Conservation (phyloP, 2,329 filamentous ascomycete genomes). For the Hypoxylon sp. region DNA sequence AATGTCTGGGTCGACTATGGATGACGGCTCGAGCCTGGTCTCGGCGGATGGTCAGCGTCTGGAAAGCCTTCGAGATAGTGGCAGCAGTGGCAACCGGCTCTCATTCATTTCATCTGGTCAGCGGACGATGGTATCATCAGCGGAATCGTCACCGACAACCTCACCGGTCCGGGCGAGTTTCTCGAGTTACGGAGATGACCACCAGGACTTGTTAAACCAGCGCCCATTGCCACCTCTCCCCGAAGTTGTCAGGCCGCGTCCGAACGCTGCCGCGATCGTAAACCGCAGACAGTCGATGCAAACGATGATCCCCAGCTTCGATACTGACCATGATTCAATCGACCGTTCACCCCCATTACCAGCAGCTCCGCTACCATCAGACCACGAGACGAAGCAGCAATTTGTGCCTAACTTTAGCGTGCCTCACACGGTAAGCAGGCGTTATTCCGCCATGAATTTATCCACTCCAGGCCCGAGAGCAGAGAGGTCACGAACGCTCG, state of each 20-base stretch:
- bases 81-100: constrained; percentile 62
- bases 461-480: constrained; percentile 32
- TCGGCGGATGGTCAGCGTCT: constrained; percentile 70
- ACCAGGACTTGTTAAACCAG: constrained; percentile 42
- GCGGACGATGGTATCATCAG: constrained; percentile 69
- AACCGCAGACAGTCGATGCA: constrained; percentile 66
- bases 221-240: constrained; percentile 37
- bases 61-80: constrained; percentile 67
- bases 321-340: constrained; percentile 51
- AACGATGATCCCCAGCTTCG: constrained; percentile 58
- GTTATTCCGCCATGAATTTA: constrained; percentile 58
- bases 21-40: constrained; percentile 67
- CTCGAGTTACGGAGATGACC: constrained; percentile 53
- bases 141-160: constrained; percentile 67
- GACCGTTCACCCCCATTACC: constrained; percentile 47
- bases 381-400: constrained; percentile 46
- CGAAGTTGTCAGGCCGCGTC: constrained; percentile 59
- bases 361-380: constrained; percentile 32
- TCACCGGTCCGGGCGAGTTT: constrained; percentile 69
- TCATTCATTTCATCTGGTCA: constrained; percentile 72
- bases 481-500: constrained; percentile 38
- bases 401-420: constrained; percentile 66
- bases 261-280: constrained; percentile 64
- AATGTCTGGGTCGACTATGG: constrained; percentile 58
- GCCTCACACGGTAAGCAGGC: constrained; percentile 59